These are phyloP conservation scores for Letharia columbiana DNA, from an alignment of 495 filamentous ascomycete genomes.

Conservation along the genomic window DNA sequence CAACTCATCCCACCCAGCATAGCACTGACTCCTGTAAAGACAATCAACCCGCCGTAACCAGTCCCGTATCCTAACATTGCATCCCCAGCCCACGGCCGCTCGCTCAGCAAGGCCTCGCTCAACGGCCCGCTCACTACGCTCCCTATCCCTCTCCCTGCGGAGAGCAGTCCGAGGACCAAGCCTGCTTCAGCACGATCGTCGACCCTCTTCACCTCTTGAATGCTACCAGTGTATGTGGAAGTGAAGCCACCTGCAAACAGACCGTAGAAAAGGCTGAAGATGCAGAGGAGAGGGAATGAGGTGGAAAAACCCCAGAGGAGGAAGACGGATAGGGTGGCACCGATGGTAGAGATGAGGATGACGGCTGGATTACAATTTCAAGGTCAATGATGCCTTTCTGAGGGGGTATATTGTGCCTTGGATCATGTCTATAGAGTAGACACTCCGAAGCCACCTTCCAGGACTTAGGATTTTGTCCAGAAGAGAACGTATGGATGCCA, in stretches of 20 bases:
- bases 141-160: slow-evolving; percentile 57
- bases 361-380: slow-evolving; percentile 38
- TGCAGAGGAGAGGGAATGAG: slow-evolving; percentile 47
- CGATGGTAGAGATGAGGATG: slow-evolving; percentile 50
- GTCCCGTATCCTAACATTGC: slow-evolving; percentile 32
- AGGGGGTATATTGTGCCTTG: neutral
- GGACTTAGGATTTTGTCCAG: neutral
- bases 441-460: neutral
- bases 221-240: slow-evolving; percentile 54
- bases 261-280: slow-evolving; percentile 61
- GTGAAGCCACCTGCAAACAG: slow-evolving; percentile 59
- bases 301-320: slow-evolving; percentile 58
- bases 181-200: slow-evolving; percentile 44
- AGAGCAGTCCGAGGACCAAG: slow-evolving; percentile 55
- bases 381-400: neutral
- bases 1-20: slow-evolving; percentile 21
- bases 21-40: slow-evolving; percentile 39
- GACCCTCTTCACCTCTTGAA: slow-evolving; percentile 44
- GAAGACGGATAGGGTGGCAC: slow-evolving; percentile 51
- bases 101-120: slow-evolving; percentile 45
- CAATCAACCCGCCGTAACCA: slow-evolving; percentile 37
- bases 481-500: neutral
- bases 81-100: slow-evolving; percentile 27
- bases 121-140: slow-evolving; percentile 54
- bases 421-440: neutral